Base-by-base conservation (phyloP, 176 grass and related monocot species). In the Phragmites australis region DNA sequence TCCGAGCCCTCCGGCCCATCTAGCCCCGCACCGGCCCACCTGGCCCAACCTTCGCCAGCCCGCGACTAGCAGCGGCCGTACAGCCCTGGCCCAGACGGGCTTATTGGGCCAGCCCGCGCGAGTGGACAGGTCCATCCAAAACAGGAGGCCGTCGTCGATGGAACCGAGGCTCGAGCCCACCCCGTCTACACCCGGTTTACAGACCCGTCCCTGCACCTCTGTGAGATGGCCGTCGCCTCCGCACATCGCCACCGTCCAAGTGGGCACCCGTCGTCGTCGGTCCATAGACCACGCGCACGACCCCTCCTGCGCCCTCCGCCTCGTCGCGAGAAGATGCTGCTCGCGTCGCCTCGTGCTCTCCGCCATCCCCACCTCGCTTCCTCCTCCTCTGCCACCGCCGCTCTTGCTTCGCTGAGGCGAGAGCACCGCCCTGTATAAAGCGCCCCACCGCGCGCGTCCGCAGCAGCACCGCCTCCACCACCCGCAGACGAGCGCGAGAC, bases 301-400 rank as follows among this genome's bases (percentile, higher is more conserved):
- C 3, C 9, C 39, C 61, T 11, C 48, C 40, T 16, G 6, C 74
- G 15, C 57, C 0, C 39, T 17, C 55, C 57, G 4, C 56, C 58
- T 45, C 63, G 49, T 18, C 34, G 43, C 43, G 43, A 64, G 57
- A 32, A 55, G 73, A 3, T 30, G 73, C n/a, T 23, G 49, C 51
- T 52, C 11, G 18, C 19, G 3, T 72, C 72, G 9, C 74, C 67
- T 78, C 79, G 85, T 70, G 34, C 65, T 56, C 68, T 88, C 75
- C 86, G 86, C 74, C 80, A 1, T 45, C 52, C 2, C 44, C 32
- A 18, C 79, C 85, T 84, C 64, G 62, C 50, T 68, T 70, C 74
- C 75, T 32, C 66, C 66, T 62, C 60, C 74, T 27, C 65, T 30
- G 1, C 13, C 7, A n/a, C n/a, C n/a, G n/a, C n/a, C n/a, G n/a